These are phyloP conservation scores for Vanrija humicola DNA, from an alignment of 1,284 basidiomycete species.

Conservation along the genomic window DNA sequence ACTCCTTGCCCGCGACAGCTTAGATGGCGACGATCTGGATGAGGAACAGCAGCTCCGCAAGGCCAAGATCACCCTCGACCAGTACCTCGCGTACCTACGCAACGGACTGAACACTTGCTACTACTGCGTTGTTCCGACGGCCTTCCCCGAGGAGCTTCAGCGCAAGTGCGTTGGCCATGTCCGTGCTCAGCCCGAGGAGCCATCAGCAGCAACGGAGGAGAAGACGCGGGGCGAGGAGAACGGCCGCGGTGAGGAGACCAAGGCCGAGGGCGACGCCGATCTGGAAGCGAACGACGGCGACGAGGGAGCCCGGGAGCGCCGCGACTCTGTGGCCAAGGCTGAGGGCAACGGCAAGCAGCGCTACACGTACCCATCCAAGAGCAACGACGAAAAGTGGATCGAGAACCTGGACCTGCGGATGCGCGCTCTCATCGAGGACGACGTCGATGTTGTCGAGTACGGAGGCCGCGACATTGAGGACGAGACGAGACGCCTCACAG, in stretches of 20 bases:
- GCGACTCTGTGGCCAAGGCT: conserved; percentile 1
- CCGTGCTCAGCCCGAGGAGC: conserved; percentile 53
- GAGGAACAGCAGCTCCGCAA: conserved; percentile 28
- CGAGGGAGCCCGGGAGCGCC: conserved; percentile 45
- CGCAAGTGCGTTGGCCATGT: conserved; percentile 88
- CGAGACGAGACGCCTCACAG: conserved; percentile 71
- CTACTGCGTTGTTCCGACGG: conserved; percentile 85
- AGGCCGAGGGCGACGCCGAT: conserved; percentile 11
- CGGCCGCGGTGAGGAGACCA: conserved; percentile 7
- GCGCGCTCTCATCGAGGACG: conserved; percentile 50
- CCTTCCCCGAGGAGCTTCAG: conserved; percentile 89
- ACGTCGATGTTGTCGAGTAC: conserved; percentile 76
- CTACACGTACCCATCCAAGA: conserved; percentile 28
- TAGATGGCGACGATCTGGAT: conserved; percentile 29
- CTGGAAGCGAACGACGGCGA: conserved; percentile 62
- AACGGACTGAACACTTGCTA: conserved; percentile 58
- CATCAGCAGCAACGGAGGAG: conserved; percentile 37
- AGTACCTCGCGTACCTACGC: conserved; percentile 39
- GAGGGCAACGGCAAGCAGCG: conserved; percentile 7
- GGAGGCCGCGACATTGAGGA: conserved; percentile 84
- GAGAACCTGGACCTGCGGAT: conserved; percentile 63
- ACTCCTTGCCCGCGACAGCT: conserved; percentile 26
- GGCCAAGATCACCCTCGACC: conserved; percentile 40
- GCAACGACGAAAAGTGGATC: conserved; percentile 75
- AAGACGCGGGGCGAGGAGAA: conserved; percentile 19